A percentile compares a stretch with the other conserved stretches of the same genome.
Evolutionary conservation across 495 filamentous ascomycete genomes (phyloP).

Genomic region (Penicillium soppii): DNA sequence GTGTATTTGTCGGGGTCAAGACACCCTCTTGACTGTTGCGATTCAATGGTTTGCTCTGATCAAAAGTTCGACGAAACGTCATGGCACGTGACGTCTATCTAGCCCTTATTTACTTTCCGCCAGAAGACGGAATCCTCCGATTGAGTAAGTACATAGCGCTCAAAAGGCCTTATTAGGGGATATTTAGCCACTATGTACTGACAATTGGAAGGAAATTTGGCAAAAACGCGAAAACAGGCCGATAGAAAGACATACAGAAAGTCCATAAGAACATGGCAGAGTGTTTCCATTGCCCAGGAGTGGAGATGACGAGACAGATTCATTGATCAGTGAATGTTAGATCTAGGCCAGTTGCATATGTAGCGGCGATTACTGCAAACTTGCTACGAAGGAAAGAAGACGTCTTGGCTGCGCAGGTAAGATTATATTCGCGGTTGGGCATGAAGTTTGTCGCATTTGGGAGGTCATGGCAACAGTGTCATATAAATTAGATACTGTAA

Average conservation of each 20-base stretch:
- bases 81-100: conserved; percentile 21
- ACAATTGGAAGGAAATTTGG: no score
- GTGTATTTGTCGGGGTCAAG: background rate
- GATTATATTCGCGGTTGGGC: background rate
- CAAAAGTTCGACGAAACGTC: conserved; percentile 17
- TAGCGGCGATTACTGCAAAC: background rate
- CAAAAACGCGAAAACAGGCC: no score
- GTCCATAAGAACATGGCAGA: no score
- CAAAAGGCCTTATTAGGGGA: no score
- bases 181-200: no score
- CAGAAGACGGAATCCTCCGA: no score
- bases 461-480: background rate
- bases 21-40: conserved; percentile 1
- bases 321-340: no score
- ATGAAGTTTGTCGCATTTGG: conserved; percentile 5
- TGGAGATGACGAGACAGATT: no score
- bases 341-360: background rate
- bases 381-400: background rate
- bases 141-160: no score
- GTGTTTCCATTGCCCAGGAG: no score
- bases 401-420: background rate
- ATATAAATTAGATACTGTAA: background rate
- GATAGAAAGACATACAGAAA: no score
- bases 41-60: conserved; percentile 1
- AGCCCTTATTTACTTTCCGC: background rate